Percentiles rank a stretch among this genome's conserved stretches.
These are phyloP conservation scores for Fusarium nurragi DNA, from an alignment of 2,329 filamentous ascomycete genomes.

Conservation along the genomic window DNA sequence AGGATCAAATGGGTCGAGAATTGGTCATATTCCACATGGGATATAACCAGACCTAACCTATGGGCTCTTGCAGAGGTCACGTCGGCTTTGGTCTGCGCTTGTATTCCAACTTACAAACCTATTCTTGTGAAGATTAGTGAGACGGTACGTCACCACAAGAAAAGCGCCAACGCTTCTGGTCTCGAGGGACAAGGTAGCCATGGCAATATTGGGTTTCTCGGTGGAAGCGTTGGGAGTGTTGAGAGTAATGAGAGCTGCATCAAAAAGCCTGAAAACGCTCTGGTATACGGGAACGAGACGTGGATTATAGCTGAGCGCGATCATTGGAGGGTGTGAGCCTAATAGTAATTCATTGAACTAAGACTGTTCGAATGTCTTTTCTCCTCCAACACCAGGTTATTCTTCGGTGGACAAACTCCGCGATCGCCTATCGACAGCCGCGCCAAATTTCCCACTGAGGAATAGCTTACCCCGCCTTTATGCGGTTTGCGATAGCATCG, in stretches of 20 bases:
- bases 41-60: conserved; percentile 3
- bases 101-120: conserved; percentile 30
- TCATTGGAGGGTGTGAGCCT: neutral
- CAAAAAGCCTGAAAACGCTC: neutral
- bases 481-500: neutral
- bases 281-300: conserved; percentile 12
- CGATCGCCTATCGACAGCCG: neutral
- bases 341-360: neutral
- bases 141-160: neutral
- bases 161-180: neutral
- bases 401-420: neutral
- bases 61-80: conserved; percentile 34
- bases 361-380: no score
- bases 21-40: conserved; percentile 6
- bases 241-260: neutral
- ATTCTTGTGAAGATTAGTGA: neutral
- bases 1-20: conserved; percentile 20
- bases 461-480: conserved; percentile 18
- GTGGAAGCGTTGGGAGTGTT: neutral
- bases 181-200: neutral
- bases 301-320: neutral
- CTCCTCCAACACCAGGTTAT: neutral
- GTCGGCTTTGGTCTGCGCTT: conserved; percentile 27
- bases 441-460: neutral
- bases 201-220: conserved; percentile 13